phyloP scores from a whole-genome alignment of 192 early-diverging fungal species.

The Polychytrium aggregatum region DNA sequence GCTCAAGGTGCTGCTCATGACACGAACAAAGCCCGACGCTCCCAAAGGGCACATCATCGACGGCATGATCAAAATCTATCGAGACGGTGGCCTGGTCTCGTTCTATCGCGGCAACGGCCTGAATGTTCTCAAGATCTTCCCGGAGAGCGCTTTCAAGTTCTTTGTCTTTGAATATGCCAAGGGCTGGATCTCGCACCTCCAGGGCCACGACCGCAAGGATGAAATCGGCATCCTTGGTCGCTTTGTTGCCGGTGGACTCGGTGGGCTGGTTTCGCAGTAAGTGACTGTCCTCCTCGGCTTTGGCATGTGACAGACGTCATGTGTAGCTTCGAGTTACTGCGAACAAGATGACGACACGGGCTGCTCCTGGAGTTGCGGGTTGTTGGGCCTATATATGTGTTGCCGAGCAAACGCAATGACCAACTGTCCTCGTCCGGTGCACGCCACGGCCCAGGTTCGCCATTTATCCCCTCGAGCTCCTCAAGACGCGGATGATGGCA shows the following conservation, averaged over 20 bases:
- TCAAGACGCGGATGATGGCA: conserved; percentile 66
- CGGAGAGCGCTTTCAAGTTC: conserved; percentile 68
- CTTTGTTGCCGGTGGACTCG: conserved; percentile 62
- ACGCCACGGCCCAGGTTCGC: too few relatives aligned
- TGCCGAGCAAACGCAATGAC: too few relatives aligned
- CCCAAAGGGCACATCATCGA: conserved; percentile 16
- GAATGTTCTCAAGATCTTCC: conserved; percentile 67
- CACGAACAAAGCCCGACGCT: conserved; percentile 15
- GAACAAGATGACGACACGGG: too few relatives aligned
- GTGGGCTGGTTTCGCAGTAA: conserved; percentile 58
- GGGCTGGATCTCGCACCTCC: conserved; percentile 22
- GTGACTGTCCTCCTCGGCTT: too few relatives aligned
- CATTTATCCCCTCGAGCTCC: conserved; percentile 66
- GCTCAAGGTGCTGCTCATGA: conserved; percentile 26
- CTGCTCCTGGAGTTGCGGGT: too few relatives aligned
- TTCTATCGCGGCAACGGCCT: conserved; percentile 70
- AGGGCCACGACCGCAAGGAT: conserved; percentile 21
- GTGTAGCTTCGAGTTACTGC: too few relatives aligned
- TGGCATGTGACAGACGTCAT: too few relatives aligned
- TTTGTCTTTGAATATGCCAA: conserved; percentile 59
- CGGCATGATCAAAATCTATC: conserved; percentile 45
- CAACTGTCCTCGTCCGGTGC: too few relatives aligned
- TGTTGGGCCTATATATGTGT: too few relatives aligned
- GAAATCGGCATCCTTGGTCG: conserved; percentile 37
- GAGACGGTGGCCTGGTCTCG: conserved; percentile 49